A percentile compares a stretch with the other conserved stretches of the same genome.
These are phyloP conservation scores for Bipolaris sorokiniana DNA, from an alignment of 2,329 filamentous ascomycete species.

Conservation along the genomic window DNA sequence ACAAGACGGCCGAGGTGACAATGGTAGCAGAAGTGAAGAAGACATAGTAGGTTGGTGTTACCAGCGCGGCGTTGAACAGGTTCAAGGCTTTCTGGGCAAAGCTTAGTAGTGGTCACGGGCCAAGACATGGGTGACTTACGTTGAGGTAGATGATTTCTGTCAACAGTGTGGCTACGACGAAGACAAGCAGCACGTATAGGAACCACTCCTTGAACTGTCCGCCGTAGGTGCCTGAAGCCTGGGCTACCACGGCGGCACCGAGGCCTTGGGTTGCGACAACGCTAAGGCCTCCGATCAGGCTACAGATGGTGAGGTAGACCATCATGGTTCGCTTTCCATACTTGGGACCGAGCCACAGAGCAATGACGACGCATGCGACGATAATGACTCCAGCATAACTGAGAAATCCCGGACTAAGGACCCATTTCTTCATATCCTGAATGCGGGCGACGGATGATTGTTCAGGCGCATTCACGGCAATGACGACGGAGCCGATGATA, in stretches of 20 bases:
- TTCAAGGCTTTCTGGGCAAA: slow-evolving; percentile 88
- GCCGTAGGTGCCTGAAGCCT: slow-evolving; percentile 71
- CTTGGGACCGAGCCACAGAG: slow-evolving; percentile 80
- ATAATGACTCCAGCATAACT: slow-evolving; percentile 84
- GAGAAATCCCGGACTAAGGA: slow-evolving; percentile 85
- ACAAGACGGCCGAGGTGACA: slow-evolving; percentile 88
- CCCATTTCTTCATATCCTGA: slow-evolving; percentile 88
- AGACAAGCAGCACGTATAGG: slow-evolving; percentile 86
- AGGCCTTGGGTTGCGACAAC: slow-evolving; percentile 94
- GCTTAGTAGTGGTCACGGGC: slow-evolving; percentile 9
- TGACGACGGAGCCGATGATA: slow-evolving; percentile 89
- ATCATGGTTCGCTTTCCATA: slow-evolving; percentile 98
- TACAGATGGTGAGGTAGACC: slow-evolving; percentile 96
- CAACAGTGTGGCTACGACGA: slow-evolving; percentile 85
- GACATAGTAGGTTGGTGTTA: slow-evolving; percentile 98
- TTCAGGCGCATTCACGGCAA: slow-evolving; percentile 89
- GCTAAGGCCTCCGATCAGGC: slow-evolving; percentile 89
- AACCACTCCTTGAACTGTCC: slow-evolving; percentile 98
- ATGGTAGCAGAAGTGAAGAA: slow-evolving; percentile 97
- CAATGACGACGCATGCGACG: slow-evolving; percentile 71
- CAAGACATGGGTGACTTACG: slow-evolving; percentile 62
- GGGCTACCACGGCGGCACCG: slow-evolving; percentile 87
- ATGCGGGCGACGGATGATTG: slow-evolving; percentile 86
- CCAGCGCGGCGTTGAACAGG: slow-evolving; percentile 92
- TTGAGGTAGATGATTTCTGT: slow-evolving; percentile 97